Evolutionary conservation across 305 asterid genomes (phyloP), one percentile per base, ranked within the genome.

Genomic region (Plantago lanceolata): DNA sequence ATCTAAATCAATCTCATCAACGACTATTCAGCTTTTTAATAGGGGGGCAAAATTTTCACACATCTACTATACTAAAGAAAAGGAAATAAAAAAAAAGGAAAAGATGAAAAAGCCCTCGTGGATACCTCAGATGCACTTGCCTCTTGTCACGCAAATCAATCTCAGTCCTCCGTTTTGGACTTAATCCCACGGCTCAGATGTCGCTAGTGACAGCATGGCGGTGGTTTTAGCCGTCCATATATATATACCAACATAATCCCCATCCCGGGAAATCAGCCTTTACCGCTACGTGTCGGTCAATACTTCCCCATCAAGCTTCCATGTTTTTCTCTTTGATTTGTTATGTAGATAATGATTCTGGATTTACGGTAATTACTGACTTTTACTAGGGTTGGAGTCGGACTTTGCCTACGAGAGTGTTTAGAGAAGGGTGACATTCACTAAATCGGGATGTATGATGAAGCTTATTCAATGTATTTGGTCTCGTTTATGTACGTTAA

Each of bases 231-330:
- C 95, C 71, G 76, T 13, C 19, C 67, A 74, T 71, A 54, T 26
- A 74, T 71, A 54, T 26, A 24, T 29, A 59, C 48, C 15, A 19
- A 49, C 48, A 44, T 57, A 12, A 24, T 19, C 45, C 45, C 45
- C 45, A 40, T 15, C 45, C 45, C 45, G 14, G 15, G 4, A 54
- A 15, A 58, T 50, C 75, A 48, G 40, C 57, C 13, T 61, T 73
- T 45, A 82, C 91, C 76, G 85, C 54, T 75, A 84, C 94, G 95
- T 90, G 85, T 72, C 86, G 59, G 93, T 80, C 76, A 64, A 26
- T 68, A 56, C 76, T 68, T 79, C 58, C 59, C 35, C 40, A 58
- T 29, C 67, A 66, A 79, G 80, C 18, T 57, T 35, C 59, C 59
- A 55, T 26, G 20, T 26, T 55, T 55, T 55, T 55, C 28, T 16